Base-by-base conservation (phyloP, 768 basidiomycete species). In the Calocybe gangraenosa region DNA sequence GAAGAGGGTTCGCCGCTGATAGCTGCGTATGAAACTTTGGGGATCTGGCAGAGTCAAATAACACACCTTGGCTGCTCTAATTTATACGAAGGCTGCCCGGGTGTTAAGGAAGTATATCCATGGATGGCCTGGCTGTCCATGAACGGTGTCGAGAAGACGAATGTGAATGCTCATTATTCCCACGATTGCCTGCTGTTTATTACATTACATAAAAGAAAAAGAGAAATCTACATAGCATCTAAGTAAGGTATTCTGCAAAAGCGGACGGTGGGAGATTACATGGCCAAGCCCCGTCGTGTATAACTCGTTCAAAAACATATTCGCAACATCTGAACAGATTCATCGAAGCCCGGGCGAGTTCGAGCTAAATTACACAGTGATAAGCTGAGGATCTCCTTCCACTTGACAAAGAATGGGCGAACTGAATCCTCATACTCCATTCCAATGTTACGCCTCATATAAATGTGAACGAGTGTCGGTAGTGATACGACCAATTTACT, bases 311-410 rank as follows among this genome's bases (percentile, higher is more conserved):
- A 63, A 78, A 79, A 15, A 65, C 49, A n/a, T 63, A 60, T 51
- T 78, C 72, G 48, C 65, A 72, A 4, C 70, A 74, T 22, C 78
- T 71, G 60, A 77, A 80, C 17, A 80, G 54, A 56, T 79, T 74
- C 43, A 80, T 64, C 9, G 70, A 66, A 11, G 74, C 75, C 8
- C 76, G 69, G 19, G 75, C 74, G 42, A 64, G 55, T 55, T 79
- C 79, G 20, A 75, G 55, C 79, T 76, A 47, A 46, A 46, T 11
- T 13, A 2, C n/a, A 36, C 34, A 14, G 34, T 7, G 25, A 28
- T 6, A 28, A 28, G 11, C 11, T 28, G 11, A 28, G 6, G 25
- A 28, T 28, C 25, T 11, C 25, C 25, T 28, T 11, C 11, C 11
- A 28, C 25, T 11, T 6, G 11, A 28, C 6, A 28, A 28, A 22